Conservation (phyloP, 768 basidiomycete genomes). For the Tricholomella constricta region DNA sequence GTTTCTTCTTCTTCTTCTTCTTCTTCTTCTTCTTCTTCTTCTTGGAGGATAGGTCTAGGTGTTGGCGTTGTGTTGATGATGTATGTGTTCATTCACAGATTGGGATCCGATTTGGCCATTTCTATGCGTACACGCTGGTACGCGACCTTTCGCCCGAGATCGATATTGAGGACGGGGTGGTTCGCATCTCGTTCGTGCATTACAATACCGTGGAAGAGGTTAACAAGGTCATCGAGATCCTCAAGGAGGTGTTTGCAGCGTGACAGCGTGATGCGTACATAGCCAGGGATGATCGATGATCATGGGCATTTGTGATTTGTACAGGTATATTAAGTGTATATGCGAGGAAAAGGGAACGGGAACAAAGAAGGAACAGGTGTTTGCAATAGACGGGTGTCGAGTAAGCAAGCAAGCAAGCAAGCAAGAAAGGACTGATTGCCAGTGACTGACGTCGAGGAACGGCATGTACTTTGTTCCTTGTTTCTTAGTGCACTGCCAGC, state of each 20-base stretch:
- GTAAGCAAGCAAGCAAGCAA: too few species aligned
- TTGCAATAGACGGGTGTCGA: too few species aligned
- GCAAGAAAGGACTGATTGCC: too few species aligned
- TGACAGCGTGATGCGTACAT: background rate
- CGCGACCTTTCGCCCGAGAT: slow-evolving; percentile 54
- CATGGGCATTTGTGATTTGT: too few species aligned
- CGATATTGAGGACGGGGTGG: slow-evolving; percentile 64
- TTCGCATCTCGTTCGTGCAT: slow-evolving; percentile 76
- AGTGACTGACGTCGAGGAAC: too few species aligned
- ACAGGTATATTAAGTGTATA: too few species aligned
- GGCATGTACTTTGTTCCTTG: too few species aligned
- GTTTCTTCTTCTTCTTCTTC: background rate
- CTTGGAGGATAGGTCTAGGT: background rate
- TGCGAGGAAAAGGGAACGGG: too few species aligned
- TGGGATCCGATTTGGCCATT: slow-evolving; percentile 79
- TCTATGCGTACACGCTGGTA: slow-evolving; percentile 71
- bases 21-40: too few species aligned
- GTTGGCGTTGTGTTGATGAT: background rate
- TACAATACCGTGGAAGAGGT: slow-evolving; percentile 80
- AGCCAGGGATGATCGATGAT: too few species aligned
- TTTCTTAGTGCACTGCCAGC: too few species aligned
- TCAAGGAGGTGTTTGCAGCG: slow-evolving; percentile 50
- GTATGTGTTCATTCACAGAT: slow-evolving; percentile 44
- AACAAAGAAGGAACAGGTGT: too few species aligned
- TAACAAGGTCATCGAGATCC: slow-evolving; percentile 52